phyloP scores from a whole-genome alignment of 129 eudicot species.

The Flaveria trinervia region DNA sequence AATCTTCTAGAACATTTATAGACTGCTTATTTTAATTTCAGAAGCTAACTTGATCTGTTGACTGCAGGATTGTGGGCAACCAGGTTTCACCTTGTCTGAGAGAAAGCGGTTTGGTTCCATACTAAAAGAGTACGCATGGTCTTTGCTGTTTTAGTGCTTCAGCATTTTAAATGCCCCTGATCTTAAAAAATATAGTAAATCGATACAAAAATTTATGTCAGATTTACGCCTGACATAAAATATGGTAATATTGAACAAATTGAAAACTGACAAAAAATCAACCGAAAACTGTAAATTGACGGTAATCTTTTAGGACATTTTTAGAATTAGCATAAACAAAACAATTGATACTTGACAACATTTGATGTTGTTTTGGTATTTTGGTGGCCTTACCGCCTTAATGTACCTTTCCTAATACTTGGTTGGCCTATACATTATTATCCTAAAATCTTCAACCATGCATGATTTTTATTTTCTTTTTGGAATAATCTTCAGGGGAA shows the following conservation, averaged over 20 bases:
- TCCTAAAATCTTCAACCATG: background rate
- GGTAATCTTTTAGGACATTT: background rate
- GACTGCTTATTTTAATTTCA: background rate
- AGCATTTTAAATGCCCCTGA: background rate
- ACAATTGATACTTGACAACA: background rate
- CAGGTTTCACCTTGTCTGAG: slow-evolving; percentile 92
- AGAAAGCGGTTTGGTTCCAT: slow-evolving; percentile 83
- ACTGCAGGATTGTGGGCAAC: slow-evolving; percentile 91
- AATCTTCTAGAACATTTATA: background rate
- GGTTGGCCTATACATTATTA: background rate
- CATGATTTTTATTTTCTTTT: background rate
- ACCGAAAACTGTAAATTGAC: background rate
- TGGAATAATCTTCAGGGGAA: slow-evolving; percentile 57
- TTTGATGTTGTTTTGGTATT: background rate
- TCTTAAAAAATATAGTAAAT: background rate
- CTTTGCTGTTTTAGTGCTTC: slow-evolving; percentile 8
- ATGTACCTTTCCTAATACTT: background rate
- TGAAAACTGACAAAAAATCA: background rate
- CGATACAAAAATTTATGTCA: background rate
- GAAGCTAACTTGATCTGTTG: slow-evolving; percentile 22
- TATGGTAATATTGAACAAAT: background rate
- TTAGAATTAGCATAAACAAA: background rate
- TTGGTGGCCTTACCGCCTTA: background rate
- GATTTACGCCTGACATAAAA: background rate
- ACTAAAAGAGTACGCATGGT: slow-evolving; percentile 65